Evolutionary conservation across 2,329 filamentous ascomycete species (phyloP).

Genomic region (Fusarium zealandicum): DNA sequence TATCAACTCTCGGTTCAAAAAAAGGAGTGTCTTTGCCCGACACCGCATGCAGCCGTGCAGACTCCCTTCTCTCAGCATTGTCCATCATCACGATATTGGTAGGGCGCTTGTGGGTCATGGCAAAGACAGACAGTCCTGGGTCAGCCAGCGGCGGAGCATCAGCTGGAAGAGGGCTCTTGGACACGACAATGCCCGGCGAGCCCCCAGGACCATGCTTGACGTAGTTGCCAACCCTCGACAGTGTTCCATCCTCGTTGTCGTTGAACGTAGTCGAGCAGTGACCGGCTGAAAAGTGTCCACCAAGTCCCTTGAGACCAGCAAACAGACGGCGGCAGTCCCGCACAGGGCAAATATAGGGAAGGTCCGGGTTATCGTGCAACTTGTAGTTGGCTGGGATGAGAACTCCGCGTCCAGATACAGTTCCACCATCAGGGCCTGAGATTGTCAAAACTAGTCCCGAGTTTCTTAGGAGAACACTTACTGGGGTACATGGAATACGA

Average conservation of each 20-base stretch:
- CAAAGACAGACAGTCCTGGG: slow-evolving; percentile 20
- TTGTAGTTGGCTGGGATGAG: slow-evolving; percentile 47
- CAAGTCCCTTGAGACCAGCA: slow-evolving; percentile 29
- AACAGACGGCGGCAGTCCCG: slow-evolving; percentile 47
- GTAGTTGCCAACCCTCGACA: slow-evolving; percentile 43
- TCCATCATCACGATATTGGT: not conserved
- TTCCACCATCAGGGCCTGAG: slow-evolving; percentile 16
- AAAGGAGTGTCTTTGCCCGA: not conserved
- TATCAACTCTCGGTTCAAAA: slow-evolving; percentile 1
- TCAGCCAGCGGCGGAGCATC: slow-evolving; percentile 30
- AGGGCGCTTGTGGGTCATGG: slow-evolving; percentile 8
- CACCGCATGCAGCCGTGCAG: not conserved
- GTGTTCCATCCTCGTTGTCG: slow-evolving; percentile 52
- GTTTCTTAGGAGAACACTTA: not conserved
- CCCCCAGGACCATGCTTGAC: slow-evolving; percentile 23
- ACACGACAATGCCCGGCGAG: slow-evolving; percentile 43
- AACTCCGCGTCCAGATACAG: slow-evolving; percentile 36
- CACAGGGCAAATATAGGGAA: slow-evolving; percentile 49
- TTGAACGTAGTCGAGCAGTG: slow-evolving; percentile 45
- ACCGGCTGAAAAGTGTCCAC: slow-evolving; percentile 38
- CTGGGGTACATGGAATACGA: slow-evolving; percentile 26
- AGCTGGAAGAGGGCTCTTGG: slow-evolving; percentile 34
- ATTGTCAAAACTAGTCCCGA: slow-evolving; percentile 5
- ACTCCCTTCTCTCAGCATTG: slow-evolving; percentile 1
- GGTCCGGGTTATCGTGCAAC: slow-evolving; percentile 29